Evolutionary conservation across 352 stramenopile species (phyloP).

Genomic region (Aphanomyces invadans): DNA sequence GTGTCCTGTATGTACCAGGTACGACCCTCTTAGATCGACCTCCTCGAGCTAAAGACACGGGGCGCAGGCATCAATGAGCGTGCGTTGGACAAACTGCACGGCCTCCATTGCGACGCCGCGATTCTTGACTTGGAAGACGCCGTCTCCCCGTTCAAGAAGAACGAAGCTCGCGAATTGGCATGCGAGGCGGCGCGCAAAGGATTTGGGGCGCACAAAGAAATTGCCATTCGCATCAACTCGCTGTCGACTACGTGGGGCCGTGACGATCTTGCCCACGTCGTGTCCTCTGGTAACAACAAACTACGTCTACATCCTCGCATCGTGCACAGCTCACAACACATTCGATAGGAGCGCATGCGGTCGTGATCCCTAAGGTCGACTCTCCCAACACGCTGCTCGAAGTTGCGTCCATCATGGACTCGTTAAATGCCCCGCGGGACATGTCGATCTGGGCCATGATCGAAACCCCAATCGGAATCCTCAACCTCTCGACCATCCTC

Average conservation of each 20-base stretch:
- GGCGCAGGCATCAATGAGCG: conserved; percentile 16
- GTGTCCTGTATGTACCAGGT: conserved; percentile 18
- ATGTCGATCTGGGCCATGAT: conserved; percentile 39
- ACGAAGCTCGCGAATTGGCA: conserved; percentile 26
- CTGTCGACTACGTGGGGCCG: conserved; percentile 31
- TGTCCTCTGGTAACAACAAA: conserved; percentile 10
- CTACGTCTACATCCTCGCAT: background rate
- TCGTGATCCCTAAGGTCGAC: conserved; percentile 37
- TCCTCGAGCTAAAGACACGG: background rate
- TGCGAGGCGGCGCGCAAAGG: conserved; percentile 27
- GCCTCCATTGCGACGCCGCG: conserved; percentile 29
- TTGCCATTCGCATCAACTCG: conserved; percentile 35
- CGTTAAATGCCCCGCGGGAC: conserved; percentile 22
- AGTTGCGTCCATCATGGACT: conserved; percentile 27
- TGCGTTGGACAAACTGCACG: conserved; percentile 29
- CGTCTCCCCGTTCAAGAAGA: conserved; percentile 31
- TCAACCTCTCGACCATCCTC: conserved; percentile 32
- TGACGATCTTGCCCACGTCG: conserved; percentile 27
- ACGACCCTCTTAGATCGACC: background rate
- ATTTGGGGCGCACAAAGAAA: conserved; percentile 23
- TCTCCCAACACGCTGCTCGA: conserved; percentile 29
- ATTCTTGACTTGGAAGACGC: conserved; percentile 44
- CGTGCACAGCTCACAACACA: conserved; percentile 1
- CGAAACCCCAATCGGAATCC: conserved; percentile 34
- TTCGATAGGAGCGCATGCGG: conserved; percentile 21